These are phyloP conservation scores for Fusarium euwallaceae DNA, from an alignment of 2,329 filamentous ascomycete genomes.

Conservation along the genomic window DNA sequence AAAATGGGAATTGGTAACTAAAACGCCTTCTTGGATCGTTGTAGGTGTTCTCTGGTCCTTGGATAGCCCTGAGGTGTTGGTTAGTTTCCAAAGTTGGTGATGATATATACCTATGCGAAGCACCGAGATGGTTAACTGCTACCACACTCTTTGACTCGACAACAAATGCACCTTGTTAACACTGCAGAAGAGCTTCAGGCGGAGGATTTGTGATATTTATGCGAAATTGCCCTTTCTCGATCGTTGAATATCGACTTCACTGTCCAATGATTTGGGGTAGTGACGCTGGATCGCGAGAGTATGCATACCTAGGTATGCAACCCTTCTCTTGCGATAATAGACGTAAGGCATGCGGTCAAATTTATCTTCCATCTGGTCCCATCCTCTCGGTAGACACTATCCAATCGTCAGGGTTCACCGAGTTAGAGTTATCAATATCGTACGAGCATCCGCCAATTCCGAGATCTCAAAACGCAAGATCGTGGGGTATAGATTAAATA, in stretches of 20 bases:
- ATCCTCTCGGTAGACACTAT: not conserved
- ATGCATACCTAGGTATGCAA: too few relatives aligned
- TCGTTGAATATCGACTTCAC: too few relatives aligned
- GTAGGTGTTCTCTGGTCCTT: not conserved
- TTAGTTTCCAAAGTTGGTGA: not conserved
- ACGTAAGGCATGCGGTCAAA: not conserved
- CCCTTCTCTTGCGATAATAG: not conserved
- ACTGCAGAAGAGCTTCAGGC: too few relatives aligned
- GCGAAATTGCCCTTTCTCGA: too few relatives aligned
- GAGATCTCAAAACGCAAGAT: not conserved
- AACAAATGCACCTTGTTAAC: too few relatives aligned
- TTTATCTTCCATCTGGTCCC: not conserved
- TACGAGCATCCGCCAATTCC: not conserved
- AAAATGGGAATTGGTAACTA: not conserved
- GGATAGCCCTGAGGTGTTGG: not conserved
- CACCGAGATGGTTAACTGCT: not conserved
- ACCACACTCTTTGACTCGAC: too few relatives aligned
- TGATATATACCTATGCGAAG: not conserved
- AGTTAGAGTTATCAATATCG: not conserved
- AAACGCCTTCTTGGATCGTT: not conserved
- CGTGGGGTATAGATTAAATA: not conserved
- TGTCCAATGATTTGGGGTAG: too few relatives aligned
- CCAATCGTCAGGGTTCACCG: not conserved
- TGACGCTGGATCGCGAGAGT: too few relatives aligned
- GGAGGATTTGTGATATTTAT: too few relatives aligned